Evolutionary conservation across 345 rosid genomes (phyloP).

Genomic region (Theobroma cacao): DNA sequence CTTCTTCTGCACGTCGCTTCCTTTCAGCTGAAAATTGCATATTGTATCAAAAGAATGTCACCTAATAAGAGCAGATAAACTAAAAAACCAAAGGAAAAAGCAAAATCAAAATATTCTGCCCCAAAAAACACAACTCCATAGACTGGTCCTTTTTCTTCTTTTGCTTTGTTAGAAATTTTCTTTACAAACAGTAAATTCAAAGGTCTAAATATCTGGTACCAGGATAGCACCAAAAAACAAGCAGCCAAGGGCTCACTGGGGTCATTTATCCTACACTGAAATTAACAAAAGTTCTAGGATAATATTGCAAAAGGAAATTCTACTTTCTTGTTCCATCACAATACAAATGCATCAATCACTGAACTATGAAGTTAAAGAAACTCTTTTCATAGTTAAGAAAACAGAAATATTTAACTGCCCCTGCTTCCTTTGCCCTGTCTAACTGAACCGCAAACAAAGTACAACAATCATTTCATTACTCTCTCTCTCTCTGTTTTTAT

Average conservation of each 20-base stretch:
- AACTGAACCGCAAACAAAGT: not conserved
- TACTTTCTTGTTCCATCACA: no score
- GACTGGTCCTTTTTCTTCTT: not conserved
- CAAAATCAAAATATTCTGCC: not conserved
- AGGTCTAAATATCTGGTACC: not conserved
- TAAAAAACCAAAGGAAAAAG: not conserved
- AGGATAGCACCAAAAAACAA: not conserved
- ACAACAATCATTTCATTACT: not conserved
- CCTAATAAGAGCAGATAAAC: not conserved
- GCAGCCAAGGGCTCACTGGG: no score
- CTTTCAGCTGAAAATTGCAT: slow-evolving; percentile 60
- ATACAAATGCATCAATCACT: no score
- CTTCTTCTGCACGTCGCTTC: slow-evolving; percentile 72
- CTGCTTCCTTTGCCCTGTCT: not conserved
- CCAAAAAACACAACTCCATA: no score
- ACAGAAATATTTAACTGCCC: not conserved
- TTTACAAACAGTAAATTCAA: not conserved
- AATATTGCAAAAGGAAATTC: no score
- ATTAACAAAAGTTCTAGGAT: no score
- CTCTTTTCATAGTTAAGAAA: not conserved
- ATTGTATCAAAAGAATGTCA: slow-evolving; percentile 8
- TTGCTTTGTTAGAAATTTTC: not conserved
- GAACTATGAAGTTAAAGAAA: not conserved
- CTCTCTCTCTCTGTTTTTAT: not conserved
- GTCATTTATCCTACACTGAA: no score